Evolutionary conservation across 495 filamentous ascomycete species (phyloP).

Genomic region (Aspergillus hancockii): DNA sequence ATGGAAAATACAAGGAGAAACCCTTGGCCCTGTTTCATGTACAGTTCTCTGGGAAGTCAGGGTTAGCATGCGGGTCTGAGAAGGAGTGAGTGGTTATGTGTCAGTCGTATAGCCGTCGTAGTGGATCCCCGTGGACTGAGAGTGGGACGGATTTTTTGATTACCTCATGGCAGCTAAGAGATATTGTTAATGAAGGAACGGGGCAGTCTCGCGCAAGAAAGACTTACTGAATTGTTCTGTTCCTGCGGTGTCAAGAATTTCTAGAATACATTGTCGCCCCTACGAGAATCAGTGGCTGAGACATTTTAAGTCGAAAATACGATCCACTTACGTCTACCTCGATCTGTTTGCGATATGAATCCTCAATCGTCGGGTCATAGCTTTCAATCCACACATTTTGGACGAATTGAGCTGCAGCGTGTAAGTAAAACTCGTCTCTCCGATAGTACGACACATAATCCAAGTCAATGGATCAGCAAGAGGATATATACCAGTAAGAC

Average conservation of each 20-base stretch:
- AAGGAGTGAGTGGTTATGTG: slow-evolving; percentile 20
- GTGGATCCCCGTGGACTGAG: slow-evolving; percentile 5
- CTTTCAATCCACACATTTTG: slow-evolving; percentile 99
- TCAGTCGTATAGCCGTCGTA: slow-evolving; percentile 7
- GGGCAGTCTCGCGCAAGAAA: slow-evolving; percentile 2
- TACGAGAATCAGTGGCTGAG: slow-evolving; percentile 40
- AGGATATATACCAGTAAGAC: slow-evolving; percentile 77
- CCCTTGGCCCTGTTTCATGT: slow-evolving; percentile 96
- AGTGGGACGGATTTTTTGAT: slow-evolving; percentile 14
- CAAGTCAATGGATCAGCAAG: background rate
- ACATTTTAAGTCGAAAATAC: background rate
- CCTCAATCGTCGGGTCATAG: slow-evolving; percentile 98
- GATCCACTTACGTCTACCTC: slow-evolving; percentile 81
- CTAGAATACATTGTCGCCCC: slow-evolving; percentile 93
- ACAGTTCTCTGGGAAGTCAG: slow-evolving; percentile 67
- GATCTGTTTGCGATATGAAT: slow-evolving; percentile 93
- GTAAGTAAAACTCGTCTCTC: slow-evolving; percentile 7
- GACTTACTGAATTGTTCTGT: slow-evolving; percentile 96
- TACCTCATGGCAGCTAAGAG: slow-evolving; percentile 69
- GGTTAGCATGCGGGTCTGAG: slow-evolving; percentile 2
- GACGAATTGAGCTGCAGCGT: slow-evolving; percentile 84
- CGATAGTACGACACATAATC: background rate
- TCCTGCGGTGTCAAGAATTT: slow-evolving; percentile 96
- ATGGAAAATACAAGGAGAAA: slow-evolving; percentile 98
- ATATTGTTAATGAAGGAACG: slow-evolving; percentile 28